Conservation (phyloP, 2,329 filamentous ascomycete species). For the Colletotrichum navitas region DNA sequence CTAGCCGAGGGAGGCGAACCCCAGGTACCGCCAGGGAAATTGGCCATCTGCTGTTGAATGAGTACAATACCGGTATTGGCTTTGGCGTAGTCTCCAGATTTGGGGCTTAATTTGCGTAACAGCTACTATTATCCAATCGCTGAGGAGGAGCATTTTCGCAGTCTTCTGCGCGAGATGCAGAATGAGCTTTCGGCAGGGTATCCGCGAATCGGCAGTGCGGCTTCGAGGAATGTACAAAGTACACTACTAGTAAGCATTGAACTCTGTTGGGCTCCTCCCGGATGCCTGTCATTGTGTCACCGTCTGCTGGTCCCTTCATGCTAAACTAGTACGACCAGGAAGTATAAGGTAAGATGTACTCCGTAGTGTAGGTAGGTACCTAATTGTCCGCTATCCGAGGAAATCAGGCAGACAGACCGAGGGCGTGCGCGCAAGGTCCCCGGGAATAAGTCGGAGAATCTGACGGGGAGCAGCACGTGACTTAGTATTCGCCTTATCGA, state of each 20-base stretch:
- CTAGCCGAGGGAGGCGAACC: background rate
- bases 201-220: constrained; percentile 8
- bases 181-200: constrained; percentile 9
- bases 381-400: background rate
- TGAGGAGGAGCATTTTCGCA: background rate
- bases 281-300: constrained; percentile 1
- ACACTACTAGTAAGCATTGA: background rate
- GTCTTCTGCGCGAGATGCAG: background rate
- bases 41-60: no score
- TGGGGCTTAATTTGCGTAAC: background rate
- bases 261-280: constrained; percentile 13
- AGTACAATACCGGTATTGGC: background rate
- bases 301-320: background rate
- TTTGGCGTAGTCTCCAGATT: background rate
- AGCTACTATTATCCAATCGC: background rate
- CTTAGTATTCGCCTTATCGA: background rate
- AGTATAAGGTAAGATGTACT: no score
- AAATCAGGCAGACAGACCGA: background rate
- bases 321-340: background rate
- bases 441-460: background rate
- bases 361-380: background rate
- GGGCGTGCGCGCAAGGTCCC: background rate
- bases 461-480: background rate
- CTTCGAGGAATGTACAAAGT: background rate
- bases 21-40: background rate